Percentiles rank a stretch among this genome's conserved stretches.
These are phyloP conservation scores for Debaryomyces maramus DNA, from an alignment of 805 yeast species.

Conservation along the genomic window DNA sequence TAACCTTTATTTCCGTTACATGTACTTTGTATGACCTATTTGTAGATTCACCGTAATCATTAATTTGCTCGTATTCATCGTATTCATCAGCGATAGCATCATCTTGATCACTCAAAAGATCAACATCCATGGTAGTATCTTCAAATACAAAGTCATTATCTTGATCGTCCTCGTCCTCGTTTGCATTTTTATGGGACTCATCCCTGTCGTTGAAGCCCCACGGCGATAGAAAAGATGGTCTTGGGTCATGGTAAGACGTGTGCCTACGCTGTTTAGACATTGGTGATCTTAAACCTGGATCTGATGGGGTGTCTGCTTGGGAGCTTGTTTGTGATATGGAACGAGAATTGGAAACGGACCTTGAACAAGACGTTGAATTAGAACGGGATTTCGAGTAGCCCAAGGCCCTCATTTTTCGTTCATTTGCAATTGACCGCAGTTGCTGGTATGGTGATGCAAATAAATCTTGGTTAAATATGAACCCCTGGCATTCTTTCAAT, in stretches of 20 bases:
- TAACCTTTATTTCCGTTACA: conserved; percentile 41
- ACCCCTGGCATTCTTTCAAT: conserved; percentile 68
- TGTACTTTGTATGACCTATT: conserved; percentile 34
- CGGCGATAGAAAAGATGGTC: conserved; percentile 19
- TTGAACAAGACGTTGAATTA: conserved; percentile 3
- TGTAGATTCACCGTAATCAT: conserved; percentile 22
- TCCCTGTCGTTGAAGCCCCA: conserved; percentile 3
- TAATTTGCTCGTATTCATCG: conserved; percentile 20
- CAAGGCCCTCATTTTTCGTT: conserved; percentile 27
- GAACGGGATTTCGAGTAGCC: conserved; percentile 19
- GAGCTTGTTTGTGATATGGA: conserved; percentile 7
- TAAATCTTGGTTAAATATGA: conserved; percentile 72
- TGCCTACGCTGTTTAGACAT: conserved; percentile 24
- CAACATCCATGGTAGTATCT: conserved; percentile 5
- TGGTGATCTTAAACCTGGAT: conserved; percentile 3
- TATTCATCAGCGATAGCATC: conserved; percentile 16
- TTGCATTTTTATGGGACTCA: conserved; percentile 7
- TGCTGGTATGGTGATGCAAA: conserved; percentile 75
- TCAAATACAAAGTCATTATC: conserved; percentile 6
- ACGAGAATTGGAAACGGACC: conserved; percentile 6
- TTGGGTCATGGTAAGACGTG: conserved; percentile 27
- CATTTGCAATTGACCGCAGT: conserved; percentile 35
- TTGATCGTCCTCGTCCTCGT: conserved; percentile 18
- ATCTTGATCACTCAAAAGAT: conserved; percentile 6
- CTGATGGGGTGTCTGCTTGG: conserved; percentile 5